Evolutionary conservation across 768 basidiomycete genomes (phyloP).

Genomic region (Butyriboletus loyo): DNA sequence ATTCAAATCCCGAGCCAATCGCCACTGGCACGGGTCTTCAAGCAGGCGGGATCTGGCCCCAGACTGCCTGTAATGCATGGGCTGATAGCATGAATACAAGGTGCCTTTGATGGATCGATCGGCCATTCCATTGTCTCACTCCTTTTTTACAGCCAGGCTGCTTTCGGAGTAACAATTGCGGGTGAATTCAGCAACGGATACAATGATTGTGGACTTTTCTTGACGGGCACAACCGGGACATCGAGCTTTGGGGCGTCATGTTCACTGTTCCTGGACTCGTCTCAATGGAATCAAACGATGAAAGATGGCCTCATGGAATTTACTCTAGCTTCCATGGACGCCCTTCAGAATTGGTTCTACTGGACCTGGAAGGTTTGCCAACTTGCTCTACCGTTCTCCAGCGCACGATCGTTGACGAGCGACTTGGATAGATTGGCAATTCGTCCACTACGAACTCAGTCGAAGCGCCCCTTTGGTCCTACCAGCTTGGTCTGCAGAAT

Average conservation of each 20-base stretch:
- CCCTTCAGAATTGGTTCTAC: constrained; percentile 66
- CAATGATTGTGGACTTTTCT: constrained; percentile 62
- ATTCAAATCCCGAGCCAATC: constrained; percentile 33
- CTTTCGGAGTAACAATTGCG: constrained; percentile 68
- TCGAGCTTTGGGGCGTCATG: constrained; percentile 33
- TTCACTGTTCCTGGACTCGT: constrained; percentile 46
- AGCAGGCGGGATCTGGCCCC: constrained; percentile 46
- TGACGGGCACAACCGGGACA: constrained; percentile 33
- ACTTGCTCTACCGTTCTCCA: not conserved
- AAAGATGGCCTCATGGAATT: constrained; percentile 53
- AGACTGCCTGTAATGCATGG: constrained; percentile 56
- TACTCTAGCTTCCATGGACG: constrained; percentile 60
- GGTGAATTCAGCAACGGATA: constrained; percentile 75
- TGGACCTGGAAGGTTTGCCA: constrained; percentile 71
- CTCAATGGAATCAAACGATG: constrained; percentile 48
- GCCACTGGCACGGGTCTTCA: constrained; percentile 30
- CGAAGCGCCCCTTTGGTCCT: constrained; percentile 64
- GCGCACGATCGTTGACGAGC: not conserved
- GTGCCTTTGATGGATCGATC: constrained; percentile 20
- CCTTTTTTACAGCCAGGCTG: constrained; percentile 34
- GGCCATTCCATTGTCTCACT: not conserved
- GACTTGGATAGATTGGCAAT: constrained; percentile 48
- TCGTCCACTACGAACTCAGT: constrained; percentile 48
- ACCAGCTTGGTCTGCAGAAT: constrained; percentile 62
- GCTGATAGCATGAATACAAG: constrained; percentile 49